Percentiles rank a stretch among this genome's conserved stretches.
Evolutionary conservation across 2,329 filamentous ascomycete genomes (phyloP).

Genomic region (Botryotinia globosa): DNA sequence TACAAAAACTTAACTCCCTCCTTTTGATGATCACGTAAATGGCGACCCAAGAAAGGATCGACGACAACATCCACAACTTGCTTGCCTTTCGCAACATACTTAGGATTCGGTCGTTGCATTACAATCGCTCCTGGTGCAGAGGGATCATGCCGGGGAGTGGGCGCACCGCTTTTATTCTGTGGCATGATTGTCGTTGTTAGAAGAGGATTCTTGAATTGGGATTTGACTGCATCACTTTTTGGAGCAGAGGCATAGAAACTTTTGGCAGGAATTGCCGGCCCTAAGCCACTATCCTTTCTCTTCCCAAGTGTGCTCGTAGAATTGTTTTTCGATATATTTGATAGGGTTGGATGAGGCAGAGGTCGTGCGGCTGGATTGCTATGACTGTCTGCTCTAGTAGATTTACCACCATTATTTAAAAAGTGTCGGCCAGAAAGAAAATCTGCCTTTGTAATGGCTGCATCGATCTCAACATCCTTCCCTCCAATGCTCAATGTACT

Average conservation of each 20-base stretch:
- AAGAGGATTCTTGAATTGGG: slow-evolving; percentile 61
- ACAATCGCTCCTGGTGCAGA: slow-evolving; percentile 57
- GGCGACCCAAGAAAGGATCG: slow-evolving; percentile 61
- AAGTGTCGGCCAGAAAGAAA: slow-evolving; percentile 51
- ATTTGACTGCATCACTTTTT: slow-evolving; percentile 42
- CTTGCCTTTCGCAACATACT: slow-evolving; percentile 55
- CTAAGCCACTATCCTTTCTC: slow-evolving; percentile 34
- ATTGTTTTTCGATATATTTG: slow-evolving; percentile 18
- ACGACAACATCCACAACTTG: slow-evolving; percentile 70
- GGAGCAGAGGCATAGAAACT: slow-evolving; percentile 41
- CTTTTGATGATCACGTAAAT: slow-evolving; percentile 65
- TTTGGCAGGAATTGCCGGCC: slow-evolving; percentile 40
- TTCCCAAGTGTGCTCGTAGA: slow-evolving; percentile 27
- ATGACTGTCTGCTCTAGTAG: slow-evolving; percentile 21
- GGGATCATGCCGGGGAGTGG: slow-evolving; percentile 65
- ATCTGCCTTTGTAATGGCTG: slow-evolving; percentile 57
- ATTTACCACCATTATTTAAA: slow-evolving; percentile 35
- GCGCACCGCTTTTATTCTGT: slow-evolving; percentile 45
- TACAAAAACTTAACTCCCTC: slow-evolving; percentile 70
- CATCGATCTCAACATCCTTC: slow-evolving; percentile 68
- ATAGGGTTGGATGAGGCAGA: slow-evolving; percentile 15
- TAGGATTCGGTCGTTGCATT: slow-evolving; percentile 57
- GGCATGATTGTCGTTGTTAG: slow-evolving; percentile 51
- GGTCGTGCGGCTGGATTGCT: slow-evolving; percentile 20
- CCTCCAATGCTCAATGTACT: slow-evolving; percentile 60